Evolutionary conservation across 306 rosid genomes (phyloP), one percentile per base, ranked within the genome.

Genomic region (Prunus kanzakura): DNA sequence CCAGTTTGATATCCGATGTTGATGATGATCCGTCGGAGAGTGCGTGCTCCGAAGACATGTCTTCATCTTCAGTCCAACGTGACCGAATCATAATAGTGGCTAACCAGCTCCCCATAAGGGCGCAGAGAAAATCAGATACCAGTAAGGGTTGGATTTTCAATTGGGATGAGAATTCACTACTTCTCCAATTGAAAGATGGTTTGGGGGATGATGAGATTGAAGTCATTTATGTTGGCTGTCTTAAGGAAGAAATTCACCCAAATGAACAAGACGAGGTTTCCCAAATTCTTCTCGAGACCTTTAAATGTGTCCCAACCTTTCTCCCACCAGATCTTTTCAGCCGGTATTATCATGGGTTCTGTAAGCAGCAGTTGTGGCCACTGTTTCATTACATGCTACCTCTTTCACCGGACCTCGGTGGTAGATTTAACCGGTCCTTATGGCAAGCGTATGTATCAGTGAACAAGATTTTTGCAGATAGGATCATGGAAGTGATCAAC

Each of bases 381-480:
- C 83, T 92, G 78, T 92, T 92, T 82, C 97, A 92, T 66, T 92
- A 92, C 79, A 90, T 92, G 97, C 73, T 92, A 46, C 97, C 97
- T 10, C 29, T 92, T 13, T 87, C 92, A 5, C 93, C 96, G 0
- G 96, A 88, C 67, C 93, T 74, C 20, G 97, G 93, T 49, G 97
- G 93, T 19, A 80, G 97, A 82, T 92, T 92, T n/a, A 81, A 92
- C 70, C 78, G 96, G 65, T 79, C 86, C 0, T 69, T 87, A 35
- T 92, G 96, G 96, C 97, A 90, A 67, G 97, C 97, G 0, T 92
- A 92, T 82, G 89, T 90, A 12, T 90, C 93, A 0, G 97, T 88
- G 27, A 92, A 92, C 71, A 92, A 92, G 73, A 87, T 92, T 41
- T 92, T 92, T 51, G 97, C 97, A 0, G 97, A 92, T 82, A 88